Percentiles rank a stretch among this genome's conserved stretches.
Conservation (phyloP, 2,329 filamentous ascomycete genomes). For the Cryphonectria radicalis region DNA sequence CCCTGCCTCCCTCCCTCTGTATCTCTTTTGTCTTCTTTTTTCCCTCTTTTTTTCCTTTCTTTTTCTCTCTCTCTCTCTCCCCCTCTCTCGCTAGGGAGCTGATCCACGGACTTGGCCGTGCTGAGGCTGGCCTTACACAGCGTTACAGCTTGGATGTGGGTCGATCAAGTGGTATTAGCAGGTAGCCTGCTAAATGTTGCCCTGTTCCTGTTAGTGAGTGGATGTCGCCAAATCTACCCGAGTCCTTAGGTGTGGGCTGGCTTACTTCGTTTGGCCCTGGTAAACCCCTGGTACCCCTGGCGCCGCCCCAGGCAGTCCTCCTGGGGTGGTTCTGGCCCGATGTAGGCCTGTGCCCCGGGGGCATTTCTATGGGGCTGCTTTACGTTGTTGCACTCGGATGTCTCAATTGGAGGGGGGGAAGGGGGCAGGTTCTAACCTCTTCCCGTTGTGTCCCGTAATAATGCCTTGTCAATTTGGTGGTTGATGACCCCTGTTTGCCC, state of each 20-base stretch:
- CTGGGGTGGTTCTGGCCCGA: slow-evolving; percentile 1
- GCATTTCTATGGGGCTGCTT: not conserved
- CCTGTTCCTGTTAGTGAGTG: not conserved
- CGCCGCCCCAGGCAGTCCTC: not conserved
- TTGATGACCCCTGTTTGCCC: not conserved
- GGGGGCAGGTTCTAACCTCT: not conserved
- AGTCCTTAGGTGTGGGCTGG: not conserved
- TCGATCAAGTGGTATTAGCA: not conserved
- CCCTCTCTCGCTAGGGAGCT: not conserved
- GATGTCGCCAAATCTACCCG: not conserved
- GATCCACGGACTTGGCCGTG: slow-evolving; percentile 5
- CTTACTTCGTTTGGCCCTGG: not conserved
- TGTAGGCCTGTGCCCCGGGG: slow-evolving; percentile 3
- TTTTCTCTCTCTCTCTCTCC: not conserved
- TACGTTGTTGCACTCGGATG: not conserved
- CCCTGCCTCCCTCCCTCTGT: no score
- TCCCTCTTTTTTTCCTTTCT: not conserved
- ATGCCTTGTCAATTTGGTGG: not conserved
- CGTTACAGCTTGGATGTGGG: not conserved
- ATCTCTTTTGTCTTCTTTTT: no score
- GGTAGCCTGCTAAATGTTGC: not conserved
- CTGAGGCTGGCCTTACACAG: not conserved
- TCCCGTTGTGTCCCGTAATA: not conserved
- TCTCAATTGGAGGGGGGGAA: not conserved
- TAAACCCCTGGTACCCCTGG: not conserved